These are phyloP conservation scores for Tilletia setariae DNA, from an alignment of 1,284 basidiomycete genomes.

Conservation along the genomic window DNA sequence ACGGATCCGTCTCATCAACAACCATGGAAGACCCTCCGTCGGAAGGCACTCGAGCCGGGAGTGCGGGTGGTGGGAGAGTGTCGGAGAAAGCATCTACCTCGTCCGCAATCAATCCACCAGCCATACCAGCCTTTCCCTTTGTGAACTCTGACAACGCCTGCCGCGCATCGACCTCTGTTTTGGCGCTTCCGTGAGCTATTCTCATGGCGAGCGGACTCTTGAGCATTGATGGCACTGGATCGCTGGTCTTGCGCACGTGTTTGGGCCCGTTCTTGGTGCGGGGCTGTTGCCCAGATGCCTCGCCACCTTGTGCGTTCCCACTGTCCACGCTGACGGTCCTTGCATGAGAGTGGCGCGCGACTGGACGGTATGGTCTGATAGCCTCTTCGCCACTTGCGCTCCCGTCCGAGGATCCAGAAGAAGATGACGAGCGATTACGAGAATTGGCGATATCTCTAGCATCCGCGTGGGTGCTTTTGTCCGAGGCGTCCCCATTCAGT, in stretches of 20 bases:
- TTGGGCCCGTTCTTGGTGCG: neutral
- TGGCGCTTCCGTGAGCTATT: slow-evolving; percentile 2
- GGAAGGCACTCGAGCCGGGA: neutral
- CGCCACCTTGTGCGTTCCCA: neutral
- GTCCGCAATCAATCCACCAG: slow-evolving; percentile 1
- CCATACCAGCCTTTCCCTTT: slow-evolving; percentile 6
- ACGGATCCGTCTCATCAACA: slow-evolving; percentile 4
- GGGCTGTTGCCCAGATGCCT: too few species aligned
- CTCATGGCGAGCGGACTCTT: slow-evolving; percentile 1
- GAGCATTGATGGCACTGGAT: neutral
- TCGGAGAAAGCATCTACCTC: slow-evolving; percentile 14
- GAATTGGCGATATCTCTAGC: neutral
- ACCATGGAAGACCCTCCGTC: neutral
- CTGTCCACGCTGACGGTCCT: slow-evolving; percentile 9
- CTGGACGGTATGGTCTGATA: neutral
- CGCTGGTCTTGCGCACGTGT: neutral
- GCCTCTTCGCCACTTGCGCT: neutral
- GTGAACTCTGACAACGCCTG: neutral
- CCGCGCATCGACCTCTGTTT: slow-evolving; percentile 1
- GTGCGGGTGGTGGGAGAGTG: neutral
- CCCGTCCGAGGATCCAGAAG: slow-evolving; percentile 5
- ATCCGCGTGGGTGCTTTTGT: neutral
- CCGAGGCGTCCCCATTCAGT: neutral
- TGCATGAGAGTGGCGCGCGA: neutral
- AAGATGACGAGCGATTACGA: neutral